These are phyloP conservation scores for Pichia cactophila DNA, from an alignment of 1,139 yeast species.

Conservation along the genomic window DNA sequence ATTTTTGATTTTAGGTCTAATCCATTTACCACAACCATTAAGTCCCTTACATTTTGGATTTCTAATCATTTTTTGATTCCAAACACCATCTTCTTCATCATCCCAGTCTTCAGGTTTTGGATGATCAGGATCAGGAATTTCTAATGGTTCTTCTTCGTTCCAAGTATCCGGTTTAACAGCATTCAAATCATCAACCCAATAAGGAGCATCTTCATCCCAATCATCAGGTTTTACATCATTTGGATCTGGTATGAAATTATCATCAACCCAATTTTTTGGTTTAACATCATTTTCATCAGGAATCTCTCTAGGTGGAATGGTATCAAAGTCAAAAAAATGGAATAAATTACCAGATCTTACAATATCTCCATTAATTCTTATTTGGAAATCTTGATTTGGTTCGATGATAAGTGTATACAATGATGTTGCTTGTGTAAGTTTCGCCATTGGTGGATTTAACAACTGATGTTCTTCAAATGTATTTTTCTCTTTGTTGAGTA, in stretches of 20 bases:
- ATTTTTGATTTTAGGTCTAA: slow-evolving; percentile 56
- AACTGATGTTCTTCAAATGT: slow-evolving; percentile 63
- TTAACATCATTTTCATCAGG: slow-evolving; percentile 54
- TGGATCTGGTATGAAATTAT: slow-evolving; percentile 59
- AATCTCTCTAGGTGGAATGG: slow-evolving; percentile 57
- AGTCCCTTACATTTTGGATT: slow-evolving; percentile 60
- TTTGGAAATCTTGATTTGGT: slow-evolving; percentile 61
- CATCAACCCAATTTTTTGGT: slow-evolving; percentile 81
- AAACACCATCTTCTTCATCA: slow-evolving; percentile 80
- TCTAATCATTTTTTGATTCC: slow-evolving; percentile 59
- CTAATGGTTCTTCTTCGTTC: slow-evolving; percentile 57
- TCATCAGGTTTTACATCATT: slow-evolving; percentile 62
- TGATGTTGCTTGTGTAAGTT: slow-evolving; percentile 47
- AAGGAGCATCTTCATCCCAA: slow-evolving; percentile 67
- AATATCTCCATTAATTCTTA: slow-evolving; percentile 73
- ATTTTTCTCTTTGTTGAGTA: slow-evolving; percentile 49
- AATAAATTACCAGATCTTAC: slow-evolving; percentile 63
- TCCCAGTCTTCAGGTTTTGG: slow-evolving; percentile 71
- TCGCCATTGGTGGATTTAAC: slow-evolving; percentile 58
- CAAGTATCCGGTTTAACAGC: slow-evolving; percentile 68
- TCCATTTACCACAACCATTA: slow-evolving; percentile 73
- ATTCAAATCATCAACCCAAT: slow-evolving; percentile 55
- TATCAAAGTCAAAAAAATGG: slow-evolving; percentile 41
- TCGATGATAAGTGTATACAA: slow-evolving; percentile 71
- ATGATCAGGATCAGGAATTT: slow-evolving; percentile 60